Conservation (phyloP, 2,329 filamentous ascomycete genomes). For the Aspergillus oerlinghausenensis region DNA sequence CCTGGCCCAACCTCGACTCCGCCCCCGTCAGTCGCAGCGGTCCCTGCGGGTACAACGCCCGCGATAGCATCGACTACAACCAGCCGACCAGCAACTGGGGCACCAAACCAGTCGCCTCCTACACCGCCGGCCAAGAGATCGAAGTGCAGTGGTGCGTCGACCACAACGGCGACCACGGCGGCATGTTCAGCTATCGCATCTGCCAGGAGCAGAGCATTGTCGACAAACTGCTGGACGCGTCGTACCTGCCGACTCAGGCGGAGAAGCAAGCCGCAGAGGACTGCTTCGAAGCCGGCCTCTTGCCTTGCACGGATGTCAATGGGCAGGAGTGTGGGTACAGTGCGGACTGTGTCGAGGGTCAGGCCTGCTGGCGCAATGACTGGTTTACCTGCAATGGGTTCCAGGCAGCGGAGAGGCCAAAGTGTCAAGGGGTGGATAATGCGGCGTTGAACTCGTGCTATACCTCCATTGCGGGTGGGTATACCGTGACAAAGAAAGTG, state of each 20-base stretch:
- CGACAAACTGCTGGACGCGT: conserved; percentile 33
- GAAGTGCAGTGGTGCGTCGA: conserved; percentile 55
- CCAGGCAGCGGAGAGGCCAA: conserved; percentile 7
- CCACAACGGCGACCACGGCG: conserved; percentile 54
- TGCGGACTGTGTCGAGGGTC: conserved; percentile 40
- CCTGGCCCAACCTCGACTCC: conserved; percentile 47
- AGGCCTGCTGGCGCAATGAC: conserved; percentile 48
- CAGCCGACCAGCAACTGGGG: conserved; percentile 45
- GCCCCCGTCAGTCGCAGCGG: conserved; percentile 48
- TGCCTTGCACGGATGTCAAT: too few species aligned
- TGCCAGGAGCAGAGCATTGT: conserved; percentile 50
- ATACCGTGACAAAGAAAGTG: conserved; percentile 51
- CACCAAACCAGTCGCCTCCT: conserved; percentile 39
- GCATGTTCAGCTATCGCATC: conserved; percentile 54
- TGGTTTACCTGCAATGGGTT: conserved; percentile 49
- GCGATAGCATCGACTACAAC: conserved; percentile 53
- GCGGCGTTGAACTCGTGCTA: conserved; percentile 43
- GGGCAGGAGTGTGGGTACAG: too few species aligned
- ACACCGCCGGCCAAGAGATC: conserved; percentile 43
- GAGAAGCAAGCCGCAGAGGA: too few species aligned
- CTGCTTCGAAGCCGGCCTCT: too few species aligned
- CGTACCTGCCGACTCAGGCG: too few species aligned
- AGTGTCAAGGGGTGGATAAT: conserved; percentile 45
- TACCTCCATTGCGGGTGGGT: conserved; percentile 51
- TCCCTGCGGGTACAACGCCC: conserved; percentile 52